phyloP scores from a whole-genome alignment of 495 filamentous ascomycete species.

The Gamarada debralockiae region DNA sequence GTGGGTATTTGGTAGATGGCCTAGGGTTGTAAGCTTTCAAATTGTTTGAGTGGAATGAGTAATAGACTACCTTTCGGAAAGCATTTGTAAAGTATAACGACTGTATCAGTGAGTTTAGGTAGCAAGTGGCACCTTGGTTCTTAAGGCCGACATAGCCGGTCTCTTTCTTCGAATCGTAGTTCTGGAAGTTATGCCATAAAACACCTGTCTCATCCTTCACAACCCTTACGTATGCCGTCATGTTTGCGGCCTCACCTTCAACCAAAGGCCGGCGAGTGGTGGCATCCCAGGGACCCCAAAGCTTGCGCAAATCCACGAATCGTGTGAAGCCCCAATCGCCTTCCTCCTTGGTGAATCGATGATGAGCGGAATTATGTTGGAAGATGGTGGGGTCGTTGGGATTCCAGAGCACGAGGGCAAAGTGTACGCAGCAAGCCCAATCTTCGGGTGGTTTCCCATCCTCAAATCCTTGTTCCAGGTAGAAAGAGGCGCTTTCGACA shows the following conservation, averaged over 20 bases:
- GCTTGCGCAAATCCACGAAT: slow-evolving; percentile 78
- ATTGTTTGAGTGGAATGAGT: neutral
- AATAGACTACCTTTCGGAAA: slow-evolving; percentile 80
- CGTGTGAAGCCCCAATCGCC: slow-evolving; percentile 99
- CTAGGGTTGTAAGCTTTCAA: slow-evolving; percentile 37
- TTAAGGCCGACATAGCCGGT: slow-evolving; percentile 95
- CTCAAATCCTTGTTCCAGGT: slow-evolving; percentile 89
- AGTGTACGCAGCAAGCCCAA: slow-evolving; percentile 96
- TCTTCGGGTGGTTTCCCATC: slow-evolving; percentile 65
- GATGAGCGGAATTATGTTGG: slow-evolving; percentile 65
- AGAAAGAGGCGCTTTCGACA: slow-evolving; percentile 86
- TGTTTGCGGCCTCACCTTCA: slow-evolving; percentile 78
- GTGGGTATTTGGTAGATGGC: slow-evolving; percentile 97
- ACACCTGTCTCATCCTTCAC: slow-evolving; percentile 98
- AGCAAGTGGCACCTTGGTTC: slow-evolving; percentile 98
- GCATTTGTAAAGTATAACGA: slow-evolving; percentile 96
- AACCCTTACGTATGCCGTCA: slow-evolving; percentile 90
- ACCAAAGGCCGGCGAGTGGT: slow-evolving; percentile 69
- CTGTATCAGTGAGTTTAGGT: slow-evolving; percentile 94
- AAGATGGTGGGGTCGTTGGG: slow-evolving; percentile 80
- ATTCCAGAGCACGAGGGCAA: slow-evolving; percentile 91
- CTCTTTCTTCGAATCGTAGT: slow-evolving; percentile 98
- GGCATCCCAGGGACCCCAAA: slow-evolving; percentile 73
- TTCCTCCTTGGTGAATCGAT: slow-evolving; percentile 92
- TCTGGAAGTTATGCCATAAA: slow-evolving; percentile 97